A percentile compares a stretch with the other conserved stretches of the same genome.
Conservation (phyloP, 2,329 filamentous ascomycete species). For the Colletotrichum noveboracense region DNA sequence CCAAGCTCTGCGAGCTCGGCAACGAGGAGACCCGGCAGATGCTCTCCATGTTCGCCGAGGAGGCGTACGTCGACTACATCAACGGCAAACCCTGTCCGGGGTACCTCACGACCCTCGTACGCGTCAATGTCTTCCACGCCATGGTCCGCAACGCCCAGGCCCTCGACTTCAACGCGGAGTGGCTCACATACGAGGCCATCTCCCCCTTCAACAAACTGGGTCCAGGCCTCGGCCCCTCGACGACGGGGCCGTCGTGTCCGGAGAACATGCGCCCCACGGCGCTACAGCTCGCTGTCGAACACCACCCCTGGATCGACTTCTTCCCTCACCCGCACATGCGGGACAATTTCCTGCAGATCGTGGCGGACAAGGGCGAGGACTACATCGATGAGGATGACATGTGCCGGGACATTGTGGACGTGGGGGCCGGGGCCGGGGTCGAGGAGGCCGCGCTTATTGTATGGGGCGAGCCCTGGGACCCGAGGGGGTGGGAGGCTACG, state of each 20-base stretch:
- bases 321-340: constrained; percentile 33
- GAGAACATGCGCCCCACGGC: constrained; percentile 30
- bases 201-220: constrained; percentile 23
- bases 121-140: constrained; percentile 23
- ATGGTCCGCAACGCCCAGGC: constrained; percentile 11
- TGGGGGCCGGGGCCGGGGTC: constrained; percentile 5
- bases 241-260: background rate
- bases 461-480: constrained; percentile 53
- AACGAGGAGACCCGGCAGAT: background rate
- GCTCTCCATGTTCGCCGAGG: constrained; percentile 1
- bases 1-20: background rate
- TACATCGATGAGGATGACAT: constrained; percentile 17
- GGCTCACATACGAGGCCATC: constrained; percentile 23
- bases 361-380: constrained; percentile 6
- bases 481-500: constrained; percentile 52
- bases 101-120: constrained; percentile 16
- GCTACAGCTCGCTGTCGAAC: constrained; percentile 29
- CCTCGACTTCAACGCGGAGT: constrained; percentile 6
- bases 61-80: background rate
- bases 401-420: constrained; percentile 19
- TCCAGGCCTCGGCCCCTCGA: background rate
- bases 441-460: constrained; percentile 21
- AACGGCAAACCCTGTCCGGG: background rate
- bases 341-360: constrained; percentile 29
- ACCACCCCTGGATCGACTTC: constrained; percentile 39